These are phyloP conservation scores for Starmerella bacillaris DNA, from an alignment of 805 yeast genomes.

Conservation along the genomic window DNA sequence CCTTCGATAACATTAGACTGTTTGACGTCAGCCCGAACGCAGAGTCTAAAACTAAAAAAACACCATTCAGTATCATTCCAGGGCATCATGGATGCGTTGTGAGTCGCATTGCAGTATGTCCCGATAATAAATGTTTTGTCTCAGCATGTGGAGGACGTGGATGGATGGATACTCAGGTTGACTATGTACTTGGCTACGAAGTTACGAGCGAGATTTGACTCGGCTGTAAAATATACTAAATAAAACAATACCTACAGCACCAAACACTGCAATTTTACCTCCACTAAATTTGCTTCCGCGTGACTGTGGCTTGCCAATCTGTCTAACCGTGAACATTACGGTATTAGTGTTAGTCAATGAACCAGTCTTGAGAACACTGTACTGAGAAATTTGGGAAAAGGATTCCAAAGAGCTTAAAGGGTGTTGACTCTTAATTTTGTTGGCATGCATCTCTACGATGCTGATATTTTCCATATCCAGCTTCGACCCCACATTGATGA, in stretches of 20 bases:
- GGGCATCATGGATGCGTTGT: slow-evolving; percentile 92
- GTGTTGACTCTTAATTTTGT: slow-evolving; percentile 12
- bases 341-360: slow-evolving; percentile 13
- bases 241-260: background rate
- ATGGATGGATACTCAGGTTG: slow-evolving; percentile 71
- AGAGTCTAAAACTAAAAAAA: slow-evolving; percentile 19
- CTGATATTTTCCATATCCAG: slow-evolving; percentile 10
- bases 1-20: slow-evolving; percentile 72
- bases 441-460: slow-evolving; percentile 13
- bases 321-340: slow-evolving; percentile 8
- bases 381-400: slow-evolving; percentile 19
- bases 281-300: background rate
- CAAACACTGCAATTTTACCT: background rate
- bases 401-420: slow-evolving; percentile 11
- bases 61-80: slow-evolving; percentile 80
- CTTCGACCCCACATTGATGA: slow-evolving; percentile 20
- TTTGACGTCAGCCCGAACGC: slow-evolving; percentile 61
- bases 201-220: slow-evolving; percentile 22
- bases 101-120: slow-evolving; percentile 63
- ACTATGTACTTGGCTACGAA: slow-evolving; percentile 48
- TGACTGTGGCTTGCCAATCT: slow-evolving; percentile 5
- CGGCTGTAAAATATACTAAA: background rate
- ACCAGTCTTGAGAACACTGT: slow-evolving; percentile 22
- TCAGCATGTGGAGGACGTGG: slow-evolving; percentile 92
- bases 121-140: slow-evolving; percentile 70